A percentile compares a stretch with the other conserved stretches of the same genome.
phyloP scores from a whole-genome alignment of 768 basidiomycete species.

The Tylopilus intermedius region DNA sequence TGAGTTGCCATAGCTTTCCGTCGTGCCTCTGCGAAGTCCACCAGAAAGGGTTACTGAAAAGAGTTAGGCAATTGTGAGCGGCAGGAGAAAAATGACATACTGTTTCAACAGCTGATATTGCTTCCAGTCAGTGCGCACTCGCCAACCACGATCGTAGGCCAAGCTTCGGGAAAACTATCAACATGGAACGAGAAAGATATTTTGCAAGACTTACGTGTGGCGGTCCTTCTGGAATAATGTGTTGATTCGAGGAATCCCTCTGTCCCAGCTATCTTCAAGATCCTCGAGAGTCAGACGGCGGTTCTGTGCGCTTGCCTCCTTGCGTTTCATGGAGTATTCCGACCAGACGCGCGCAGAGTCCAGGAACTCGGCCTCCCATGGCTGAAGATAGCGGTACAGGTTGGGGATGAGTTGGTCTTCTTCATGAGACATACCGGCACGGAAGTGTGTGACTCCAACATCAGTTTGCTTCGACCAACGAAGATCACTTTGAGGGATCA shows the following conservation, averaged over 20 bases:
- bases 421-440: slow-evolving; percentile 96
- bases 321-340: slow-evolving; percentile 98
- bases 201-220: slow-evolving; percentile 58
- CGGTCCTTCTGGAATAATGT: slow-evolving; percentile 98
- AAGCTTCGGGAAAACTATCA: slow-evolving; percentile 40
- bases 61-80: slow-evolving; percentile 9
- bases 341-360: slow-evolving; percentile 99
- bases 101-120: slow-evolving; percentile 92
- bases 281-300: slow-evolving; percentile 95
- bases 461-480: slow-evolving; percentile 99
- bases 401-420: slow-evolving; percentile 96
- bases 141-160: slow-evolving; percentile 99
- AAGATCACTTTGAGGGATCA: slow-evolving; percentile 96
- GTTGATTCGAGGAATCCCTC: slow-evolving; percentile 97
- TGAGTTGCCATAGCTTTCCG: slow-evolving; percentile 93
- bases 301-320: slow-evolving; percentile 99
- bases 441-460: slow-evolving; percentile 96
- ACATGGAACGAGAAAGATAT: not conserved
- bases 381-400: slow-evolving; percentile 92
- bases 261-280: slow-evolving; percentile 97
- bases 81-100: slow-evolving; percentile 38
- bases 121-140: slow-evolving; percentile 96
- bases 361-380: slow-evolving; percentile 96
- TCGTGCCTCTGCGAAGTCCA: slow-evolving; percentile 98
- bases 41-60: slow-evolving; percentile 88